Conservation (phyloP, 331 rosid species). For the Pyracantha coccinea region DNA sequence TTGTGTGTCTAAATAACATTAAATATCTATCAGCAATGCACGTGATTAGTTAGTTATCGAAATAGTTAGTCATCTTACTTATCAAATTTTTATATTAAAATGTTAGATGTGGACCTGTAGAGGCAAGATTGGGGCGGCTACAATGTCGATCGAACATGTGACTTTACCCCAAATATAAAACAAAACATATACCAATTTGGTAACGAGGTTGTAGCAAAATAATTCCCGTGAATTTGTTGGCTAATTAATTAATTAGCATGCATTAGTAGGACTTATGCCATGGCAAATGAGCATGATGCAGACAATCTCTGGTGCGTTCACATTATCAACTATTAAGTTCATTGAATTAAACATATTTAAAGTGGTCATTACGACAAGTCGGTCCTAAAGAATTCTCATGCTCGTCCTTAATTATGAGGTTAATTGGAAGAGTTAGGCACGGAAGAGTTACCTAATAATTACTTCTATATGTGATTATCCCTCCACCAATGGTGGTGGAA, state of each 20-base stretch:
- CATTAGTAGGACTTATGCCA: neutral
- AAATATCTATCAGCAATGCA: neutral
- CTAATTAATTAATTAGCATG: neutral
- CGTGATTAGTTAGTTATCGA: neutral
- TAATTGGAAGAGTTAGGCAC: neutral
- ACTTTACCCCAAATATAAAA: slow-evolving; percentile 1
- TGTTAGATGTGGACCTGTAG: neutral
- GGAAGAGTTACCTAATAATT: neutral
- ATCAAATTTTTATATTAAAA: neutral
- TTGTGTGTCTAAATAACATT: neutral
- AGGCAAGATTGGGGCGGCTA: neutral
- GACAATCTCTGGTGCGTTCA: neutral
- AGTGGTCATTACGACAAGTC: neutral
- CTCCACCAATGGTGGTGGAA: neutral
- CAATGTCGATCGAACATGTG: slow-evolving; percentile 9
- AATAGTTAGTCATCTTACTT: neutral
- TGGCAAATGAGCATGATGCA: neutral
- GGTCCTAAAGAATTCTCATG: neutral
- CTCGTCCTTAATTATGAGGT: neutral
- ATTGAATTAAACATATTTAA: neutral
- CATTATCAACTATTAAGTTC: neutral
- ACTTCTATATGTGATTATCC: neutral
- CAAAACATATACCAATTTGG: neutral
- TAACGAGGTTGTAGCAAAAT: neutral
- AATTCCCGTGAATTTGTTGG: neutral